Conservation (phyloP, 2,329 filamentous ascomycete species). For the Ceratocystis albifundus region DNA sequence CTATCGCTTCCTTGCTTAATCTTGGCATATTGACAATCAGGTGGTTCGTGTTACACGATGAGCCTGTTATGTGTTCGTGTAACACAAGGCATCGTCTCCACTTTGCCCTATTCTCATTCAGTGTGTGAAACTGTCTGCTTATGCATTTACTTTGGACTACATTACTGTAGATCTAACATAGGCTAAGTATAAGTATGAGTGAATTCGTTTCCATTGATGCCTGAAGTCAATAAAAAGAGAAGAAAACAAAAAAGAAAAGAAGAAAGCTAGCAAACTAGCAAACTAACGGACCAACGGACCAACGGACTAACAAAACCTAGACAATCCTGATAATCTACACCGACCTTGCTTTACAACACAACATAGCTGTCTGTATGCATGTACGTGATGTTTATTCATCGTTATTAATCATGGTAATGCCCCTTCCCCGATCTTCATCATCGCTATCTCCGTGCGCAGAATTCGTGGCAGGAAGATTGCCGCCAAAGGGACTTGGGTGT, state of each 20-base stretch:
- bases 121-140: too few species aligned
- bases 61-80: neutral
- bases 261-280: too few species aligned
- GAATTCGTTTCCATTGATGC: too few species aligned
- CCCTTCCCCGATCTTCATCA: constrained; percentile 13
- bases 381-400: neutral
- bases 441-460: constrained; percentile 15
- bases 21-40: neutral
- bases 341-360: too few species aligned
- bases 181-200: too few species aligned
- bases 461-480: constrained; percentile 12
- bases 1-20: neutral
- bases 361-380: neutral
- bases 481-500: constrained; percentile 12
- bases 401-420: constrained; percentile 21
- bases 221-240: too few species aligned
- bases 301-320: too few species aligned
- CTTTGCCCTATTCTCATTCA: neutral
- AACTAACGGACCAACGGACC: too few species aligned
- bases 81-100: neutral
- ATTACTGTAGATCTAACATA: too few species aligned
- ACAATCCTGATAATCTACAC: too few species aligned
- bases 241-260: too few species aligned
- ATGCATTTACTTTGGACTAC: too few species aligned
- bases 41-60: neutral